Base-by-base conservation (phyloP, 331 rosid genomes). In the Erythrophleum ivorense region DNA sequence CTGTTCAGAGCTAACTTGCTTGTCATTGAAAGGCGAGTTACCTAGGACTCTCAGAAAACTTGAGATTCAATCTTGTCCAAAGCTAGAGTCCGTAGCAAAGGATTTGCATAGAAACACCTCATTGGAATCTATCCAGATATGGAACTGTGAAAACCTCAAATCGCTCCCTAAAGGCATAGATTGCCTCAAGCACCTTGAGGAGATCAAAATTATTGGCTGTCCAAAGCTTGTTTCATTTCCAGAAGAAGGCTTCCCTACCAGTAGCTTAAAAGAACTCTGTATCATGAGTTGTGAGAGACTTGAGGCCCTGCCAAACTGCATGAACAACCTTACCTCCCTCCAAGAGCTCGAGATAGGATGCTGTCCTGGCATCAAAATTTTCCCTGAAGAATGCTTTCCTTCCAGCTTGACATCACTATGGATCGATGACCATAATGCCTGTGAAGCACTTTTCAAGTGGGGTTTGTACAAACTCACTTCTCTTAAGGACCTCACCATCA, bases 141-240 rank as follows among this genome's bases (percentile, higher is more conserved):
- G 9, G 60, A n/a, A 5, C 0, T 65, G 85, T 18, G 62, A 52
- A 72, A 85, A 85, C 18, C 80, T 81, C 24, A 38, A 46, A 71
- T 77, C 73, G 45, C 57, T 85, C 36, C 83, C 83, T 3, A 65
- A 63, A 29, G 78, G 83, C 63, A 18, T 78, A 19, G 57, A 71
- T n/a, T 43, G 45, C 85, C 83, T 73, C 15, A 18, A 9, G 31
- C 34, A 8, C 45, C 59, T 72, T n/a, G 21, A 80, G 43, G 43
- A 72, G 14, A 71, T 80, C 60, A 38, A n/a, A 3, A 60, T 80
- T 43, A 18, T 60, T 64, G 40, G 60, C 19, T 80, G 78, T 1
- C 54, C 78, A 60, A 59, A 24, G 48, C 60, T 80, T 18, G 73
- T 48, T 8, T 59, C 54, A 15, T 79, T 79, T 4, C 31, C 77